Percentiles rank a stretch among this genome's conserved stretches.
Conservation (phyloP, 495 filamentous ascomycete species). For the Lindgomyces ingoldianus region DNA sequence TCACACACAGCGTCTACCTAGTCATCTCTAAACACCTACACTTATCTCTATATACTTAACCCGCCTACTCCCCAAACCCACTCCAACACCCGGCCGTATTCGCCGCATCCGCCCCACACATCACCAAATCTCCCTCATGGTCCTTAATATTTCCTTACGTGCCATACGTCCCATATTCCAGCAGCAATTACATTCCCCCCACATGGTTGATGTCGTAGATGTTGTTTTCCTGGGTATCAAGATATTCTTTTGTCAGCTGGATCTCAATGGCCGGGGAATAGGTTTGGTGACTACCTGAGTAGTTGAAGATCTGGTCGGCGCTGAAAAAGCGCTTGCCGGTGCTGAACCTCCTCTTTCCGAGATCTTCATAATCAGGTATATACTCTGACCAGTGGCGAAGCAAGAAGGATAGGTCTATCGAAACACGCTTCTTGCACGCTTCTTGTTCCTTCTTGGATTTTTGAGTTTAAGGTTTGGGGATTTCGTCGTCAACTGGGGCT, state of each 20-base stretch:
- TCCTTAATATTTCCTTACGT: not conserved
- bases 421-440: not conserved
- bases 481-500: not conserved
- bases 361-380: not conserved
- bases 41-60: not conserved
- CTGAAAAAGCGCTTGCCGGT: not conserved
- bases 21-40: conserved; percentile 12
- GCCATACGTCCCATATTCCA: not conserved
- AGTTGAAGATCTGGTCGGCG: conserved; percentile 1
- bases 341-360: not conserved
- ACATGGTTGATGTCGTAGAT: conserved; percentile 4
- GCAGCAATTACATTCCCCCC: conserved; percentile 2
- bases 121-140: conserved; percentile 14
- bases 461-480: not conserved
- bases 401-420: not conserved
- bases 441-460: too few species aligned
- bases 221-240: not conserved
- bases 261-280: conserved; percentile 14
- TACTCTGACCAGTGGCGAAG: not conserved
- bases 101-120: conserved; percentile 8
- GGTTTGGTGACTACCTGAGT: conserved; percentile 10
- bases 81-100: conserved; percentile 9
- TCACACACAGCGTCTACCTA: not conserved
- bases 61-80: conserved; percentile 2
- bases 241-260: not conserved